Percentiles rank a stretch among this genome's conserved stretches.
These are phyloP conservation scores for Pseudogymnoascus sp. DNA, from an alignment of 2,329 filamentous ascomycete genomes.

Conservation along the genomic window DNA sequence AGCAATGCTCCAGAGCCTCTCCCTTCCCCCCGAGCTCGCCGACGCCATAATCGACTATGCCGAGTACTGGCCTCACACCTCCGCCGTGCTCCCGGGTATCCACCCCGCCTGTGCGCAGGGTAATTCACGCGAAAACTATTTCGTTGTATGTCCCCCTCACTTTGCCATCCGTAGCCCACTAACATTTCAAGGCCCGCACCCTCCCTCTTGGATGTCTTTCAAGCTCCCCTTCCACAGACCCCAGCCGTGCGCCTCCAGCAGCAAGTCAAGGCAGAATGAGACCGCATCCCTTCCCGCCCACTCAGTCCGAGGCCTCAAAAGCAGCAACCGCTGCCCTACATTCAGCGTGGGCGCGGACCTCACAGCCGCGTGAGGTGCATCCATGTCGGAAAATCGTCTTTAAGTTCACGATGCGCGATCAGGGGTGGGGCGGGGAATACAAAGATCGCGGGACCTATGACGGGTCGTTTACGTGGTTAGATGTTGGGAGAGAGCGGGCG, in stretches of 20 bases:
- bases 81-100: slow-evolving; percentile 13
- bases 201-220: background rate
- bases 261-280: background rate
- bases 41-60: slow-evolving; percentile 49
- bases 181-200: background rate
- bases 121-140: slow-evolving; percentile 28
- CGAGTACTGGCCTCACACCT: slow-evolving; percentile 51
- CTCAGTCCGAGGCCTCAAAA: background rate
- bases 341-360: slow-evolving; percentile 15
- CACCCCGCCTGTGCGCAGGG: background rate
- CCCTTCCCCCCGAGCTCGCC: slow-evolving; percentile 46
- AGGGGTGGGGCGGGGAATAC: slow-evolving; percentile 43
- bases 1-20: slow-evolving; percentile 36
- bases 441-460: slow-evolving; percentile 33
- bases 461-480: slow-evolving; percentile 54
- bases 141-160: slow-evolving; percentile 31
- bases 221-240: slow-evolving; percentile 17
- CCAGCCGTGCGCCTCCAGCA: background rate
- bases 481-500: slow-evolving; percentile 50
- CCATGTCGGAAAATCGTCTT: slow-evolving; percentile 56
- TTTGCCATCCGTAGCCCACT: slow-evolving; percentile 11
- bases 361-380: slow-evolving; percentile 23
- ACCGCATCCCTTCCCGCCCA: background rate
- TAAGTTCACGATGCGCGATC: slow-evolving; percentile 46
- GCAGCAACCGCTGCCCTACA: background rate